Base-by-base conservation (phyloP, 257 asterid species). In the Scutellaria baicalensis region DNA sequence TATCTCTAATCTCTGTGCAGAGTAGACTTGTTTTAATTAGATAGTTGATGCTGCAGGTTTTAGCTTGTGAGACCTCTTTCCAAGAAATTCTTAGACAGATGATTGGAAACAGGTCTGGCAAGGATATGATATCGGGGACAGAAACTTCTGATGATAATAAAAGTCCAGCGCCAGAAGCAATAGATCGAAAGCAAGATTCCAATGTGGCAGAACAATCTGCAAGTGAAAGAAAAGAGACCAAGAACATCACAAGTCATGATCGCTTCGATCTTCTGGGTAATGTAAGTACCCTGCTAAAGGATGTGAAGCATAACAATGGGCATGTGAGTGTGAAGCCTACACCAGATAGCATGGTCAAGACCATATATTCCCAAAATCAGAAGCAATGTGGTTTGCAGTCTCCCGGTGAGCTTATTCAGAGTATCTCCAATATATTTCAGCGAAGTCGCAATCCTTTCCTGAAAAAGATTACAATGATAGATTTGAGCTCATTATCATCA, bases 51-150 rank as follows among this genome's bases (percentile, higher is more conserved):
- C 81, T 86, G 83, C 84, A 94, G 99, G 97, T 94, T 80, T 81
- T 88, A 47, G 86, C 92, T 74, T 94, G 99, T 76, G 97, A 89
- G 83, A 88, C 96, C 42, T 89, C 89, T 64, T 94, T 94, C 75
- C 88, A 84, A 72, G 99, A 91, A 83, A 89, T 89, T 74, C 90
- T 84, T 72, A 85, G 88, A 81, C 97, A 89, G 81, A 84, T 94
- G 99, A 85, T 84, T 90, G 86, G 88, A 51, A 77, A 84, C 68
- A 79, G 57, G 71, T 64, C 74, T 11, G 72, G 73, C 51, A 80
- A 72, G 70, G 86, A 78, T 76, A 75, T 72, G 56, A 71, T 20
- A 56, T 68, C 83, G 58, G 64, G 56, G 13, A 56, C 69, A 64
- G 80, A 86, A 40, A 64, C 73, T 55, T 71, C 77, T 57, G 65